Percentiles rank a stretch among this genome's conserved stretches.
phyloP scores from a whole-genome alignment of 805 yeast genomes.

The Sugiyamaella boreocaroliniensis region DNA sequence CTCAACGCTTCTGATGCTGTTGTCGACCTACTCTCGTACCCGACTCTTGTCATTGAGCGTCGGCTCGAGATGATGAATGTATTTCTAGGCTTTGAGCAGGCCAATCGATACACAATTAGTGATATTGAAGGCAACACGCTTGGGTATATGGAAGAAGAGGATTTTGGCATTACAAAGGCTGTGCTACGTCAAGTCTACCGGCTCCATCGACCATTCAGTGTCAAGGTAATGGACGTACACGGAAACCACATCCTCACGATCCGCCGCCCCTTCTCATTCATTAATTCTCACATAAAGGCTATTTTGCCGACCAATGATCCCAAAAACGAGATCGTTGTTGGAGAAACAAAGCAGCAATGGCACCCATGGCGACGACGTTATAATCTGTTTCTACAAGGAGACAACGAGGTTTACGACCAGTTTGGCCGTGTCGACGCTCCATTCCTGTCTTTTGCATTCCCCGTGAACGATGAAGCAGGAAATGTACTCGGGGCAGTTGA shows the following conservation, averaged over 20 bases:
- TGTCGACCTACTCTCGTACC: slow-evolving; percentile 59
- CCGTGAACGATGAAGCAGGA: slow-evolving; percentile 54
- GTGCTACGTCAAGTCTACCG: slow-evolving; percentile 78
- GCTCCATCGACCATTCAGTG: slow-evolving; percentile 68
- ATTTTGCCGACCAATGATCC: slow-evolving; percentile 46
- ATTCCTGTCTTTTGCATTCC: slow-evolving; percentile 79
- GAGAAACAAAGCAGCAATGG: slow-evolving; percentile 90
- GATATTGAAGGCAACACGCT: slow-evolving; percentile 65
- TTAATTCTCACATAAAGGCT: slow-evolving; percentile 81
- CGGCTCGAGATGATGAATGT: slow-evolving; percentile 84
- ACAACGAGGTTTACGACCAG: slow-evolving; percentile 51
- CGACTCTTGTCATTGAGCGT: slow-evolving; percentile 81
- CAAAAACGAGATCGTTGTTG: slow-evolving; percentile 46
- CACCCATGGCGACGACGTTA: slow-evolving; percentile 89
- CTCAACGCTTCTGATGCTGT: slow-evolving; percentile 54
- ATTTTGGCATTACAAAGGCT: slow-evolving; percentile 57
- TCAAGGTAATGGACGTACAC: slow-evolving; percentile 30
- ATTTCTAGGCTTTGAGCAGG: slow-evolving; percentile 85
- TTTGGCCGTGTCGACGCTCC: slow-evolving; percentile 87
- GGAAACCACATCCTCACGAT: slow-evolving; percentile 40
- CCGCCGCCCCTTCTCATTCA: slow-evolving; percentile 75
- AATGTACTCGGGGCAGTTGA: slow-evolving; percentile 69
- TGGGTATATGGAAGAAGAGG: slow-evolving; percentile 80
- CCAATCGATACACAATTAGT: slow-evolving; percentile 66
- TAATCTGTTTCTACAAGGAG: slow-evolving; percentile 51